A percentile compares a stretch with the other conserved stretches of the same genome.
Evolutionary conservation across 1,284 basidiomycete species (phyloP).

Genomic region (Tylopilus sp.): DNA sequence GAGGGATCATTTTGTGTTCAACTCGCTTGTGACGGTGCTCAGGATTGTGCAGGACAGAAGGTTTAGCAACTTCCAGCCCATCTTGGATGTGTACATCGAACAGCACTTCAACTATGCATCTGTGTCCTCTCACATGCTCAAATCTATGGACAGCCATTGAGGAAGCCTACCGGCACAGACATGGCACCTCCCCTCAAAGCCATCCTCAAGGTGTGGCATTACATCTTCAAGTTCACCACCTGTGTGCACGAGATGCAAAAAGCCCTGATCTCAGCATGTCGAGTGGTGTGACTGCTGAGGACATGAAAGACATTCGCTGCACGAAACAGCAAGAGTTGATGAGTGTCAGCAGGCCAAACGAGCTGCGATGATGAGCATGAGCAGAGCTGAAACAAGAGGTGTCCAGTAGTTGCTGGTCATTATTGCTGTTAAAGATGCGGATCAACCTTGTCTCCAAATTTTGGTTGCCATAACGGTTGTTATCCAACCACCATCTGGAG

Average conservation of each 20-base stretch:
- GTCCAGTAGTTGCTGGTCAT: too few relatives aligned
- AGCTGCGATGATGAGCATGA: too few relatives aligned
- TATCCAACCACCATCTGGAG: too few relatives aligned
- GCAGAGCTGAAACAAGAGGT: too few relatives aligned
- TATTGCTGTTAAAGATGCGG: too few relatives aligned
- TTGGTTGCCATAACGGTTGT: too few relatives aligned
- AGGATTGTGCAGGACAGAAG: constrained; percentile 91
- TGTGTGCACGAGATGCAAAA: constrained; percentile 89
- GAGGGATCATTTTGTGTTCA: constrained; percentile 88
- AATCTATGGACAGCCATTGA: constrained; percentile 85
- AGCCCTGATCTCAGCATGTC: constrained; percentile 76
- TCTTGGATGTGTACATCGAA: constrained; percentile 92
- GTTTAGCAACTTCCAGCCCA: constrained; percentile 95
- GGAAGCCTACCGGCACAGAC: constrained; percentile 75
- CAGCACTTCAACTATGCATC: constrained; percentile 83
- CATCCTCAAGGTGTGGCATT: constrained; percentile 95
- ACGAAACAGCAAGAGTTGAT: too few relatives aligned
- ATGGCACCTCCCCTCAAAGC: constrained; percentile 81
- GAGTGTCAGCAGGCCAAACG: too few relatives aligned
- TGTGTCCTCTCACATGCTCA: constrained; percentile 82
- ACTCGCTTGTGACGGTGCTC: constrained; percentile 87
- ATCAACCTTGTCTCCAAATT: too few relatives aligned
- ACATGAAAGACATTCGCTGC: too few relatives aligned
- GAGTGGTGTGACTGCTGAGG: constrained; percentile 79
- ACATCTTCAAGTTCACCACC: constrained; percentile 93